These are phyloP conservation scores for Ophiobolus disseminans DNA, from an alignment of 2,329 filamentous ascomycete species.

Conservation along the genomic window DNA sequence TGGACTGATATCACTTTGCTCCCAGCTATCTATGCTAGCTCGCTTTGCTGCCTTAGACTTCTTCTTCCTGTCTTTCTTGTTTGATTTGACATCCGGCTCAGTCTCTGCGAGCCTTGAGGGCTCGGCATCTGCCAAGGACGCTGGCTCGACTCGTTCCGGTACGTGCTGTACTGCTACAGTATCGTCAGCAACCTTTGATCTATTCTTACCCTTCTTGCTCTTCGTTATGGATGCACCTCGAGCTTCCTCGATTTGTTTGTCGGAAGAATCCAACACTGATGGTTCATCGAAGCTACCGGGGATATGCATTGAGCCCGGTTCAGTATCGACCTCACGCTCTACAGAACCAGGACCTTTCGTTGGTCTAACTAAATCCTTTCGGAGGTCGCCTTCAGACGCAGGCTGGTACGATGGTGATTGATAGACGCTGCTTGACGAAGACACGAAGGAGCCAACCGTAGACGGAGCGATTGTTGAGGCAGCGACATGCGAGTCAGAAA, in stretches of 20 bases:
- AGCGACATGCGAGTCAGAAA: slow-evolving; percentile 34
- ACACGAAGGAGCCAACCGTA: slow-evolving; percentile 22
- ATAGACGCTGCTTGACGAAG: slow-evolving; percentile 37
- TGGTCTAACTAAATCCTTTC: slow-evolving; percentile 11
- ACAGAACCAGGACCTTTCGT: slow-evolving; percentile 46
- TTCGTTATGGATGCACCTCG: slow-evolving; percentile 23
- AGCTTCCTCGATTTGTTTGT: slow-evolving; percentile 38
- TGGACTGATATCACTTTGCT: slow-evolving; percentile 35
- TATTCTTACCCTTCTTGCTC: slow-evolving; percentile 37
- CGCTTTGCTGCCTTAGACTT: slow-evolving; percentile 43
- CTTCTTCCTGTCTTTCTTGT: slow-evolving; percentile 50
- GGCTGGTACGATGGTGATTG: slow-evolving; percentile 52
- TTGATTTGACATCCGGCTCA: slow-evolving; percentile 39
- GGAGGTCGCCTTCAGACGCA: slow-evolving; percentile 50
- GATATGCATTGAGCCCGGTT: slow-evolving; percentile 67
- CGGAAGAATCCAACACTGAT: slow-evolving; percentile 28
- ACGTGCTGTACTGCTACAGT: slow-evolving; percentile 26
- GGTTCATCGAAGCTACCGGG: slow-evolving; percentile 66
- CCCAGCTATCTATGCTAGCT: slow-evolving; percentile 38
- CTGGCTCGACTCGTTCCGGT: slow-evolving; percentile 15
- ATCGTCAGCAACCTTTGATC: slow-evolving; percentile 32
- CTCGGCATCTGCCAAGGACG: slow-evolving; percentile 12
- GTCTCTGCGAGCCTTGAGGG: slow-evolving; percentile 13
- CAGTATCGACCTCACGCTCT: slow-evolving; percentile 49
- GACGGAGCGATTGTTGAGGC: slow-evolving; percentile 19